Conservation (phyloP, 345 rosid genomes). For the Mangifera indica region DNA sequence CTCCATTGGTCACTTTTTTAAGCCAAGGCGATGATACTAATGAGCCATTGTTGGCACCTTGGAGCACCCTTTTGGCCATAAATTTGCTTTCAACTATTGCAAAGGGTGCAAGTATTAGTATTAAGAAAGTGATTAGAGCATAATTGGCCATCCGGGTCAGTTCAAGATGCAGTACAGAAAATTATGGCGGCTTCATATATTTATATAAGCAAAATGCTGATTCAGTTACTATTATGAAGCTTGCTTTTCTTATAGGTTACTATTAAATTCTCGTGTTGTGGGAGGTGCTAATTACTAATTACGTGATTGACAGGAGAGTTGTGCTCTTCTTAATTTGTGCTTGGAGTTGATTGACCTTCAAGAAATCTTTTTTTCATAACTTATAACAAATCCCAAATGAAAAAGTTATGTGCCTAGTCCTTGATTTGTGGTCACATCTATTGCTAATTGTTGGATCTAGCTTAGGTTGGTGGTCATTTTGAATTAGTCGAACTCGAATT, state of each 20-base stretch:
- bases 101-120: not conserved
- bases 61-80: not conserved
- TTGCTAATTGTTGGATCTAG: too few relatives aligned
- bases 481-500: too few relatives aligned
- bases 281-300: slow-evolving; percentile 16
- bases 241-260: slow-evolving; percentile 35
- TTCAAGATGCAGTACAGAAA: not conserved
- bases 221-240: not conserved
- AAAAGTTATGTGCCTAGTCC: not conserved
- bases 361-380: not conserved
- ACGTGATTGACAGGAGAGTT: slow-evolving; percentile 8
- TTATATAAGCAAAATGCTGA: slow-evolving; percentile 1
- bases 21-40: slow-evolving; percentile 41
- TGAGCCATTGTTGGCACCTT: slow-evolving; percentile 6
- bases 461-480: too few relatives aligned
- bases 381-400: not conserved
- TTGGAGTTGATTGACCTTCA: not conserved
- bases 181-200: not conserved
- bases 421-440: too few relatives aligned
- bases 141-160: slow-evolving; percentile 18
- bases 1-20: slow-evolving; percentile 18
- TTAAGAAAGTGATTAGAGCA: slow-evolving; percentile 13
- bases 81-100: slow-evolving; percentile 13
- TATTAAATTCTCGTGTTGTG: slow-evolving; percentile 24
- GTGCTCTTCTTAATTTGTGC: slow-evolving; percentile 5